phyloP scores from a whole-genome alignment of 345 rosid species.

The Aegle marmelos region DNA sequence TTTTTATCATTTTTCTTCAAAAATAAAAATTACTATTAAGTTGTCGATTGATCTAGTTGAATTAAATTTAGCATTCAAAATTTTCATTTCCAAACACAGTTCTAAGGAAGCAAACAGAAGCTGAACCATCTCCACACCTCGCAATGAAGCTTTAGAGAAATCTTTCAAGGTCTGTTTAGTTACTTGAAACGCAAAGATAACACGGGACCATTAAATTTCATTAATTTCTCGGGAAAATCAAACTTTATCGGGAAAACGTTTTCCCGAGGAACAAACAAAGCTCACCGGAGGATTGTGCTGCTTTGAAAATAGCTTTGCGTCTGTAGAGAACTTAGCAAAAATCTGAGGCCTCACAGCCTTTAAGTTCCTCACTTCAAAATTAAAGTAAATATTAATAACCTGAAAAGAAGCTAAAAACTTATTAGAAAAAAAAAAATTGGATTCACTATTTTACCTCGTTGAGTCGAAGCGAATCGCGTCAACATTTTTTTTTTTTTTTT shows the following conservation, averaged over 20 bases:
- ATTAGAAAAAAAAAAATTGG: not conserved
- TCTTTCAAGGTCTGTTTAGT: not conserved
- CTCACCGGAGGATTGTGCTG: slow-evolving; percentile 48
- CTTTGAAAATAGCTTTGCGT: slow-evolving; percentile 45
- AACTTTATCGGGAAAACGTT: not conserved
- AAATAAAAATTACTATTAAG: no score
- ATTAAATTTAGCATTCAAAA: not conserved
- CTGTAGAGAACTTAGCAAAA: slow-evolving; percentile 50
- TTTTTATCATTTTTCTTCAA: no score
- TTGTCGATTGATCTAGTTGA: not conserved
- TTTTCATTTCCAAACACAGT: not conserved
- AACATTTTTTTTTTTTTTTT: slow-evolving; percentile 18
- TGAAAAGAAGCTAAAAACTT: not conserved
- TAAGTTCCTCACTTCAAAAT: slow-evolving; percentile 50
- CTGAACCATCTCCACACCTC: not conserved
- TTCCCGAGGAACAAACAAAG: not conserved
- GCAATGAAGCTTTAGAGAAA: not conserved
- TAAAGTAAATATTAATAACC: not conserved
- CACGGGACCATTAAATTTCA: not conserved
- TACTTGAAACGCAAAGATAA: not conserved
- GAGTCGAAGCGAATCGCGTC: slow-evolving; percentile 32
- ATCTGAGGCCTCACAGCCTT: slow-evolving; percentile 48
- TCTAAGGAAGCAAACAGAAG: slow-evolving; percentile 5
- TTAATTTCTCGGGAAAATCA: not conserved
- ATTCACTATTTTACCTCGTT: slow-evolving; percentile 19